Percentiles rank a stretch among this genome's conserved stretches.
Conservation (phyloP, 148 eudicot species). For the Camellia japonica region DNA sequence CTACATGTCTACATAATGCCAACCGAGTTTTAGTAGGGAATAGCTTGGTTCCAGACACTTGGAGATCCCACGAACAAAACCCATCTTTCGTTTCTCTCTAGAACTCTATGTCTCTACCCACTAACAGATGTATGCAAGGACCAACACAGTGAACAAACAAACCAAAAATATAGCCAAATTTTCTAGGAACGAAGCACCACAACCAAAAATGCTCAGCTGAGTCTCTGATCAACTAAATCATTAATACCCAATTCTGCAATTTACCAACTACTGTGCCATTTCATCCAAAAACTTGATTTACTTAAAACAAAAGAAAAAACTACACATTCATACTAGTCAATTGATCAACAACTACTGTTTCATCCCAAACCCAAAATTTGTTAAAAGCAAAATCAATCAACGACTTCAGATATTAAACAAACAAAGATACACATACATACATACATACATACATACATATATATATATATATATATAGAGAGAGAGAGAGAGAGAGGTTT, state of each 20-base stretch:
- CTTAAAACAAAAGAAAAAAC: slow-evolving; percentile 10
- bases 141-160: no score
- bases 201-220: no score
- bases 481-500: not conserved
- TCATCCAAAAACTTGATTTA: not conserved
- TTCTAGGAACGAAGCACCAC: no score
- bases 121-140: no score
- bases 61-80: no score
- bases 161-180: no score
- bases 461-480: not conserved
- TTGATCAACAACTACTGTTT: not conserved
- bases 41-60: no score
- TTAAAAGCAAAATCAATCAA: not conserved
- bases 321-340: not conserved
- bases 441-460: not conserved
- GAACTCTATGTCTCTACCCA: no score
- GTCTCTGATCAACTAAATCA: no score
- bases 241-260: not conserved
- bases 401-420: not conserved
- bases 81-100: no score
- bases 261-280: not conserved
- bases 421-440: not conserved
- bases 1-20: not conserved
- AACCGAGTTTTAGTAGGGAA: not conserved
- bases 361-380: not conserved